These are phyloP conservation scores for Pseudocercospora eumusae DNA, from an alignment of 2,329 filamentous ascomycete species.

Conservation along the genomic window DNA sequence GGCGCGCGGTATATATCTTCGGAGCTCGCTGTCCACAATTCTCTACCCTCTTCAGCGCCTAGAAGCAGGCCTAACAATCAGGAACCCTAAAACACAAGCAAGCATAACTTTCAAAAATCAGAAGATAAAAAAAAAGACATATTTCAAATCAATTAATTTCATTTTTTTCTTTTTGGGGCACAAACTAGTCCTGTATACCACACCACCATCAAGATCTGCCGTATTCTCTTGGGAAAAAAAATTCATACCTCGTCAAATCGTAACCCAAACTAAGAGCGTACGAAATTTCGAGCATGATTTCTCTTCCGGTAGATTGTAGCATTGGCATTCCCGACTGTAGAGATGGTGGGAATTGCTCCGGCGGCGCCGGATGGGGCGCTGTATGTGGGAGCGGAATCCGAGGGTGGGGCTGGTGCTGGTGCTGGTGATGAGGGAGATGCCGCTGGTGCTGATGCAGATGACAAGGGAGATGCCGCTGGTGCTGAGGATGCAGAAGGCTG, in stretches of 20 bases:
- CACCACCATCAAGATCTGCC: constrained; percentile 1
- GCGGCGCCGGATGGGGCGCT: constrained; percentile 9
- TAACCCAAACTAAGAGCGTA: constrained; percentile 1
- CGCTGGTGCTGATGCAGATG: background rate
- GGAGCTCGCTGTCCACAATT: no score
- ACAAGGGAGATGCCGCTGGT: constrained; percentile 10
- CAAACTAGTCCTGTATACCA: no score
- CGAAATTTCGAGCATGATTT: constrained; percentile 9
- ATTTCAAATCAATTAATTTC: no score
- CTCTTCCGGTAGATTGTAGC: constrained; percentile 14
- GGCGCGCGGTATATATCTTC: no score
- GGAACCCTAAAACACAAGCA: no score
- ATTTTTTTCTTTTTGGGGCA: no score
- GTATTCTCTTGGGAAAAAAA: no score
- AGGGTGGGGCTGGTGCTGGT: constrained; percentile 1
- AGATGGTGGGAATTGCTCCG: constrained; percentile 14
- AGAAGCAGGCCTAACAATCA: no score
- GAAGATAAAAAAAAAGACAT: no score
- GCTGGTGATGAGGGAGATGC: constrained; percentile 4
- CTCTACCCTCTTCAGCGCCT: no score
- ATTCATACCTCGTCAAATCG: constrained; percentile 1
- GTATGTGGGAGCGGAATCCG: constrained; percentile 3
- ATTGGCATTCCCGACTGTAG: constrained; percentile 12
- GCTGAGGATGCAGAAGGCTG: constrained; percentile 5
- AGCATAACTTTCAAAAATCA: no score